Evolutionary conservation across 495 filamentous ascomycete species (phyloP).

Genomic region (Penicillium simplicissimum): DNA sequence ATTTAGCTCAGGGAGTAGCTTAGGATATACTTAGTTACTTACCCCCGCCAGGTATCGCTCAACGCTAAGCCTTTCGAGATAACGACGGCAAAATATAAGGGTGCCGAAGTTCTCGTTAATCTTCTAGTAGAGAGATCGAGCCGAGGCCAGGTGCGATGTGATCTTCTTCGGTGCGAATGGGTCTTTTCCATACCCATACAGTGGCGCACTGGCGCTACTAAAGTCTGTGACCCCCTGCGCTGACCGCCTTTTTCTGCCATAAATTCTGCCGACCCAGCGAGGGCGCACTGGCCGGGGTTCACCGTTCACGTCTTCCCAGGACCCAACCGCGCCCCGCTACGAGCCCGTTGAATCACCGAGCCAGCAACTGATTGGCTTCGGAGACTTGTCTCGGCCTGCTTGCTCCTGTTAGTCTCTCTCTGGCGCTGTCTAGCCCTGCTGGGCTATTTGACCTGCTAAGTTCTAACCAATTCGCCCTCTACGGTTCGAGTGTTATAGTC

Average conservation of each 20-base stretch:
- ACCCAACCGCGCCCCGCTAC: background rate
- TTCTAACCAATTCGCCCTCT: background rate
- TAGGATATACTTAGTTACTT: slow-evolving; percentile 27
- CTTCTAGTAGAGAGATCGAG: slow-evolving; percentile 57
- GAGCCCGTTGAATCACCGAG: background rate
- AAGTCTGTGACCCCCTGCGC: too few species aligned
- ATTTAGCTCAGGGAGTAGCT: background rate
- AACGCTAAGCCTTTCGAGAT: slow-evolving; percentile 62
- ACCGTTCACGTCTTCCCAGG: background rate
- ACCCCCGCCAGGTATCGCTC: slow-evolving; percentile 62
- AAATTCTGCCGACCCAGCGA: background rate
- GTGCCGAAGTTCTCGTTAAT: slow-evolving; percentile 67
- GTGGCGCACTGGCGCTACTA: too few species aligned
- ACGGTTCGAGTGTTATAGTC: background rate
- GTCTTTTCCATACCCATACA: slow-evolving; percentile 55
- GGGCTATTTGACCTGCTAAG: background rate
- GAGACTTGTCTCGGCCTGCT: background rate
- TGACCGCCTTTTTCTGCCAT: too few species aligned
- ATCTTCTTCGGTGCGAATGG: slow-evolving; percentile 51
- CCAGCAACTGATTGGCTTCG: background rate
- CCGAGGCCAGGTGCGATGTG: slow-evolving; percentile 53
- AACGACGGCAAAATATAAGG: slow-evolving; percentile 61
- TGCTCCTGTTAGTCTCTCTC: background rate
- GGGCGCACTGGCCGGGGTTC: background rate
- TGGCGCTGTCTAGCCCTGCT: background rate